Base-by-base conservation (phyloP, 108 stramenopile genomes). In the Cyclotella baltica region DNA sequence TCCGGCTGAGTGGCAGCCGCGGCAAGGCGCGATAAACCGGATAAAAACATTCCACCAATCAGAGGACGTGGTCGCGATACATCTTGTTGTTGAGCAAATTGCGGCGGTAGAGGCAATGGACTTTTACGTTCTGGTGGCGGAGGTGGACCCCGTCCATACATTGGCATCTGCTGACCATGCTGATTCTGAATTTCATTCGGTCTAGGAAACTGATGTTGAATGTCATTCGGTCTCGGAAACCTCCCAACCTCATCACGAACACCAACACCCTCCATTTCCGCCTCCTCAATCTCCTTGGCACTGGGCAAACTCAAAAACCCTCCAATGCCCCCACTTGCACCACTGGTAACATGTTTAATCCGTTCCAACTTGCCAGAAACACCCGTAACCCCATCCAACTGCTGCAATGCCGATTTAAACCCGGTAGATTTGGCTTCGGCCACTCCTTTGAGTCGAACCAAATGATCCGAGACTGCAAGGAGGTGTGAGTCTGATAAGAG, bases 21-120 rank as follows among this genome's bases (percentile, higher is more conserved):
- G 9, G 92, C 88, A 38, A 93, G 70, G 22, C 87, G 80, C 25
- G 77, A 88, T 61, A 86, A 79, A 65, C 93, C 93, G 3, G 83
- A 80, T 59, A 86, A 67, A 46, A 95, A 78, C 28, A 95, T 70
- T 1, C 92, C 91, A 35, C 92, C 92, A 66, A 95, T 80, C 30
- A 95, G 86, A 5, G 92, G 91, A 46, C 80, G 74, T 13, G 92
- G 92, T 66, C 90, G 74, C 27, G 55, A 20, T 18, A 59, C 34
- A n/a, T 38, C 70, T 38, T 46, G 30, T 35, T 76, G 62, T 20
- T 28, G 69, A 30, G 64, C 18, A 2, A 37, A 62, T 18, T 48
- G 56, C 31, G 57, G 46, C 1, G 28, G 53, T 30, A 33, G n/a
- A 23, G 67, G 67, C 34, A 58, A 72, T 3, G 80, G 67, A n/a